phyloP scores from a whole-genome alignment of 1,284 basidiomycete species.

The Megacollybia platyphylla region DNA sequence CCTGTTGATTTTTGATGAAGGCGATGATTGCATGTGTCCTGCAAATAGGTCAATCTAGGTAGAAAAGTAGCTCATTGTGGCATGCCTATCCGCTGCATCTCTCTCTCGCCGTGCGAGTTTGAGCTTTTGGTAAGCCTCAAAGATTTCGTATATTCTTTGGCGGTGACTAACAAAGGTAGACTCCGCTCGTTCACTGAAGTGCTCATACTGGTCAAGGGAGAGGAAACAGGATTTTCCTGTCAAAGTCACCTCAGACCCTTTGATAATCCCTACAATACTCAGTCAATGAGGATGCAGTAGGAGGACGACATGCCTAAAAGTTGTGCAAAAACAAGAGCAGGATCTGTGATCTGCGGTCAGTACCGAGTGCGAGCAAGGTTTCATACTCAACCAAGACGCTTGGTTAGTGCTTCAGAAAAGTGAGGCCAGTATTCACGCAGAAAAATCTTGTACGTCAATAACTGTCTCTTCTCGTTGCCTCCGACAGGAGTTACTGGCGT shows the following conservation, averaged over 20 bases:
- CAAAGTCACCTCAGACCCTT: constrained; percentile 46
- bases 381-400: constrained; percentile 33
- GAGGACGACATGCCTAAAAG: constrained; percentile 34
- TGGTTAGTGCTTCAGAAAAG: constrained; percentile 41
- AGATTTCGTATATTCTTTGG: constrained; percentile 38
- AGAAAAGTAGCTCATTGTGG: constrained; percentile 1
- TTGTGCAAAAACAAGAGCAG: constrained; percentile 55
- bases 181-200: constrained; percentile 36
- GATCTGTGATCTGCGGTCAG: constrained; percentile 23
- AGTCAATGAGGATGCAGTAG: not conserved
- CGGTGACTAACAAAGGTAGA: constrained; percentile 41
- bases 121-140: constrained; percentile 35
- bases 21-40: constrained; percentile 43
- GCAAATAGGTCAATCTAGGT: constrained; percentile 5
- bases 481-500: not conserved
- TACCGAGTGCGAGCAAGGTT: not conserved
- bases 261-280: constrained; percentile 40
- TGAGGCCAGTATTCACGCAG: constrained; percentile 47
- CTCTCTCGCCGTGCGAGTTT: constrained; percentile 33
- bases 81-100: constrained; percentile 53
- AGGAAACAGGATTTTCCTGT: constrained; percentile 21
- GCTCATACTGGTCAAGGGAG: constrained; percentile 28
- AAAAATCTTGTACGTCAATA: constrained; percentile 42
- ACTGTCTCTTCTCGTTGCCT: constrained; percentile 5
- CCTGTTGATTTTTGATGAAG: constrained; percentile 12